Evolutionary conservation across 352 stramenopile species (phyloP).

Genomic region (Phytophthora fragariae): DNA sequence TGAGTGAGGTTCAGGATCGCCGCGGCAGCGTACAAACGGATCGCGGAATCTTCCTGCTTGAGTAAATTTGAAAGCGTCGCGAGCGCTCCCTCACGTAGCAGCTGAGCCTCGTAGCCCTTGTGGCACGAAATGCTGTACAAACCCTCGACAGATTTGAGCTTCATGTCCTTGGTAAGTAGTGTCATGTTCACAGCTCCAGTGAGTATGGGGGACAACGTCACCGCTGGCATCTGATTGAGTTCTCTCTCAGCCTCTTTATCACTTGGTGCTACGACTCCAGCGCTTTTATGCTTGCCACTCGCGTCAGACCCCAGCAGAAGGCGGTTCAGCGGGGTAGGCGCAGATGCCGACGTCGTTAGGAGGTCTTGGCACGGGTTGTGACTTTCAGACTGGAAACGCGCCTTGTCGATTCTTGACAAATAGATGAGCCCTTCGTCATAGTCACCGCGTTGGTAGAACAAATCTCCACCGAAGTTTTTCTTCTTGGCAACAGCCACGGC

Average conservation of each 20-base stretch:
- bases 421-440: constrained; percentile 91
- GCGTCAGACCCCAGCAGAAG: constrained; percentile 41
- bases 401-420: constrained; percentile 81
- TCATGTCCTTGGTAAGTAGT: constrained; percentile 69
- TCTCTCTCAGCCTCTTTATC: constrained; percentile 32
- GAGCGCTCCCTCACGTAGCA: constrained; percentile 75
- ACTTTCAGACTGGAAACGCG: constrained; percentile 63
- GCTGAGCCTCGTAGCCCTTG: constrained; percentile 74
- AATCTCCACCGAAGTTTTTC: constrained; percentile 69
- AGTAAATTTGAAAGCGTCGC: constrained; percentile 64
- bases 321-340: constrained; percentile 55
- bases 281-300: constrained; percentile 31
- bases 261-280: not conserved
- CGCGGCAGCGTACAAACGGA: constrained; percentile 72
- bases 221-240: constrained; percentile 39
- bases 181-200: constrained; percentile 26
- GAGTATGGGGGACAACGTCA: constrained; percentile 15
- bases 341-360: constrained; percentile 48
- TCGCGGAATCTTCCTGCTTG: constrained; percentile 73
- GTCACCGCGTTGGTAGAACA: constrained; percentile 87
- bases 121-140: constrained; percentile 85
- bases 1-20: constrained; percentile 81
- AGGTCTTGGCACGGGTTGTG: constrained; percentile 68
- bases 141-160: constrained; percentile 78
- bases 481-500: constrained; percentile 40